Conservation (phyloP, 2,329 filamentous ascomycete species). For the Ophiostoma perfectum region DNA sequence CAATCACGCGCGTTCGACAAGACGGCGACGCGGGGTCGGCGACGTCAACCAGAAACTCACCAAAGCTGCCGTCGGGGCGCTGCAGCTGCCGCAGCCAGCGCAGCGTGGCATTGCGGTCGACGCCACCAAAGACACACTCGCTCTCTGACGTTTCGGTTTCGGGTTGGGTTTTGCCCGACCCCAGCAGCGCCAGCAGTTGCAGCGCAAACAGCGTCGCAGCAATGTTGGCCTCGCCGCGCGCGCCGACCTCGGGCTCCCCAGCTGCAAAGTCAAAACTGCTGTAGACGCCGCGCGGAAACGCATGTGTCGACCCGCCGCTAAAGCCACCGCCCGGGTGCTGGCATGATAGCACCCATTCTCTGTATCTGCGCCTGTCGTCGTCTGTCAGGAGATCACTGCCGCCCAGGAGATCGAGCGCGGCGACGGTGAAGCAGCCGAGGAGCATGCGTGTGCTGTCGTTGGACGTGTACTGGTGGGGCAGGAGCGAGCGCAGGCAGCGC, state of each 20-base stretch:
- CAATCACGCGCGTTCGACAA: conserved; percentile 44
- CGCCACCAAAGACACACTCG: conserved; percentile 49
- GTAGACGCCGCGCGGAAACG: conserved; percentile 35
- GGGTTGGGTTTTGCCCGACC: conserved; percentile 26
- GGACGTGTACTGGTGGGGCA: conserved; percentile 77
- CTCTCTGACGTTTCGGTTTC: not conserved
- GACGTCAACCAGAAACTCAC: conserved; percentile 63
- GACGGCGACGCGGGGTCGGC: conserved; percentile 14
- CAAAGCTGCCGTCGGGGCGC: conserved; percentile 81
- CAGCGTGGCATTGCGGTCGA: conserved; percentile 63
- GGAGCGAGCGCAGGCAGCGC: conserved; percentile 72
- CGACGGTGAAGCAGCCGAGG: conserved; percentile 82
- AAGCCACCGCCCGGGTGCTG: conserved; percentile 87
- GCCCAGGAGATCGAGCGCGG: conserved; percentile 75
- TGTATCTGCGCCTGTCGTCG: conserved; percentile 42
- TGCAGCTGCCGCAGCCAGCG: conserved; percentile 72
- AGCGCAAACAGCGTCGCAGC: conserved; percentile 88
- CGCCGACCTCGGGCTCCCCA: conserved; percentile 43
- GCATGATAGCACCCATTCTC: conserved; percentile 78
- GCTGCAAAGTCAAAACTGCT: conserved; percentile 28
- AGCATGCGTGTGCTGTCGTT: conserved; percentile 89
- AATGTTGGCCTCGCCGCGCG: conserved; percentile 59
- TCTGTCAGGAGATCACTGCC: conserved; percentile 38
- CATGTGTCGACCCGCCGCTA: conserved; percentile 72
- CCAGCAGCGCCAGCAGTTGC: conserved; percentile 56